phyloP scores from a whole-genome alignment of 2,329 filamentous ascomycete genomes.

The Aspergillus alliaceus region DNA sequence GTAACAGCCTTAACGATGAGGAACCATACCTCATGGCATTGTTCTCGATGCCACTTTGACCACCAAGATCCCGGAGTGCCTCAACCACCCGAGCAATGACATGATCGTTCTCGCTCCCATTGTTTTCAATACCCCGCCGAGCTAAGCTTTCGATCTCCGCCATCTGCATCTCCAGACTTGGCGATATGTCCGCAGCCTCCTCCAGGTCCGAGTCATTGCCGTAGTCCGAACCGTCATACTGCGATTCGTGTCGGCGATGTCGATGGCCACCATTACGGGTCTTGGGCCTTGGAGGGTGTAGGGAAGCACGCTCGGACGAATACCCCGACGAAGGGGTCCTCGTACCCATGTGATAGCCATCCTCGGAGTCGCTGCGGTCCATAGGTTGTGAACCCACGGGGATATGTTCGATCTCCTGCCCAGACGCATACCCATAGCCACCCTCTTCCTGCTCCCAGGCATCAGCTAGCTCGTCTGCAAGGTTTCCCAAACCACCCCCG shows the following conservation, averaged over 20 bases:
- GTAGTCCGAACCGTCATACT: constrained; percentile 60
- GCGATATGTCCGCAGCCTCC: constrained; percentile 52
- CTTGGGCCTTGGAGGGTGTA: constrained; percentile 41
- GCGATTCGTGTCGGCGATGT: constrained; percentile 42
- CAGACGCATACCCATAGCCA: constrained; percentile 44
- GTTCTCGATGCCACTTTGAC: constrained; percentile 57
- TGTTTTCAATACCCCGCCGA: constrained; percentile 53
- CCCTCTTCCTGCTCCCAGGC: constrained; percentile 57
- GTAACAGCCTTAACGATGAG: neutral
- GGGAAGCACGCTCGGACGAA: constrained; percentile 23
- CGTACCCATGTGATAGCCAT: constrained; percentile 30
- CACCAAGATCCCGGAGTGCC: constrained; percentile 54
- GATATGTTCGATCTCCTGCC: constrained; percentile 31
- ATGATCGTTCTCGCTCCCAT: constrained; percentile 51
- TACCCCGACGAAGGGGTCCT: constrained; percentile 24
- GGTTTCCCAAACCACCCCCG: constrained; percentile 56
- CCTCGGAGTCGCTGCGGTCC: constrained; percentile 32
- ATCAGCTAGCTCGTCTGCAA: constrained; percentile 64
- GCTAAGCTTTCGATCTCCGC: constrained; percentile 57
- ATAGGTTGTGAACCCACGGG: constrained; percentile 30
- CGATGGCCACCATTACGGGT: constrained; percentile 35
- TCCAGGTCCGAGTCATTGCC: constrained; percentile 58
- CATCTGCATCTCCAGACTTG: constrained; percentile 56
- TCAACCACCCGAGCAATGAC: constrained; percentile 55
- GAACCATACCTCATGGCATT: constrained; percentile 52